Conservation (phyloP, 495 filamentous ascomycete genomes). For the Penicillium chermesinum region DNA sequence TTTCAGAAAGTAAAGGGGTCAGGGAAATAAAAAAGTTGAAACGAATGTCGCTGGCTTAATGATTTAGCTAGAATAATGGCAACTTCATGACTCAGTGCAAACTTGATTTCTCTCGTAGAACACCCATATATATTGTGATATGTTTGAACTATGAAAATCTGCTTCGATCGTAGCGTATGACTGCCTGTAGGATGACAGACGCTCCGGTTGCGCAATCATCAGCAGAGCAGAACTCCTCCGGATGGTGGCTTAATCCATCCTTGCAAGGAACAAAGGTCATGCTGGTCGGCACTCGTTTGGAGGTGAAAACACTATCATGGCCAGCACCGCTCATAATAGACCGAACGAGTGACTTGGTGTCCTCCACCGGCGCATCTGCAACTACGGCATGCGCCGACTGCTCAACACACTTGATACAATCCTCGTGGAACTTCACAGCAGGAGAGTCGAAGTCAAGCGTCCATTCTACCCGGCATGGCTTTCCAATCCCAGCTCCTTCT, state of each 20-base stretch:
- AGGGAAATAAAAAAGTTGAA: constrained; percentile 29
- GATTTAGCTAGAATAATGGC: constrained; percentile 33
- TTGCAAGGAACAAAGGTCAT: constrained; percentile 67
- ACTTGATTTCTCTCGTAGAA: neutral
- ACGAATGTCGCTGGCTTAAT: constrained; percentile 24
- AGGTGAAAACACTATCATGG: constrained; percentile 62
- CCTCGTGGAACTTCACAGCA: constrained; percentile 62
- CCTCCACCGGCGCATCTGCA: constrained; percentile 41
- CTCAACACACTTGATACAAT: constrained; percentile 64
- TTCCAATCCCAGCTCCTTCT: constrained; percentile 45
- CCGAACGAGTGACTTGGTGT: constrained; percentile 37
- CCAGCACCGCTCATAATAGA: constrained; percentile 53
- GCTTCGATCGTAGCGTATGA: constrained; percentile 55
- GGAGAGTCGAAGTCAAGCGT: constrained; percentile 57
- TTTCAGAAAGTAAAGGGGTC: constrained; percentile 21
- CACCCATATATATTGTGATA: too few species aligned
- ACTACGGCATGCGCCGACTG: constrained; percentile 53
- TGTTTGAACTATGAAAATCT: constrained; percentile 32
- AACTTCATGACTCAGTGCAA: constrained; percentile 27
- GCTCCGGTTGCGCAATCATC: constrained; percentile 60
- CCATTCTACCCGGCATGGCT: constrained; percentile 55
- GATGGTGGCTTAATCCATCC: constrained; percentile 63
- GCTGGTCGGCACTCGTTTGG: constrained; percentile 53
- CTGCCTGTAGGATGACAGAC: constrained; percentile 56
- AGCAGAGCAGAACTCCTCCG: constrained; percentile 54